Conservation (phyloP, 768 basidiomycete species). For the Russula lepida region DNA sequence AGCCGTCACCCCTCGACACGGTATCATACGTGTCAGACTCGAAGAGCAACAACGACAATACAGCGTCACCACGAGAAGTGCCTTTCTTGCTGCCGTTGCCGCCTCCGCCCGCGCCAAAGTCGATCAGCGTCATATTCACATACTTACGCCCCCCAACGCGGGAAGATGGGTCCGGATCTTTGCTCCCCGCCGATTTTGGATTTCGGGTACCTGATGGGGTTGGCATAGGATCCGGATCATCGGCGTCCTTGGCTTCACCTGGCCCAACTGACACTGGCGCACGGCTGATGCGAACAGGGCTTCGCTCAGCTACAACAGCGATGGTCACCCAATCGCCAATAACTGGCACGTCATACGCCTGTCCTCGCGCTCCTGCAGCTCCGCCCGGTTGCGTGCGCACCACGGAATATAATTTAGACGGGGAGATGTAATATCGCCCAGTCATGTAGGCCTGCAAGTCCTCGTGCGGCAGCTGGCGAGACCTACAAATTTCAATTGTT, state of each 20-base stretch:
- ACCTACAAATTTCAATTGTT: slow-evolving; percentile 34
- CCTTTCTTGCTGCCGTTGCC: slow-evolving; percentile 48
- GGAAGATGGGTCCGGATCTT: slow-evolving; percentile 27
- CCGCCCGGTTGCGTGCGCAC: slow-evolving; percentile 70
- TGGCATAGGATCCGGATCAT: slow-evolving; percentile 14
- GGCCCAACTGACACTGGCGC: slow-evolving; percentile 50
- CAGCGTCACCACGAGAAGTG: slow-evolving; percentile 71
- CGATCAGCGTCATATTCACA: slow-evolving; percentile 76
- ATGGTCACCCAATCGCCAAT: slow-evolving; percentile 93
- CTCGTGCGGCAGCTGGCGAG: slow-evolving; percentile 64
- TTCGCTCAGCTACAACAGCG: slow-evolving; percentile 88
- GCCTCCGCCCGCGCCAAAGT: slow-evolving; percentile 65
- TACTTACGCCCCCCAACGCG: slow-evolving; percentile 61
- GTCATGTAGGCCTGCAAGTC: slow-evolving; percentile 72
- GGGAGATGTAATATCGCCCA: slow-evolving; percentile 81
- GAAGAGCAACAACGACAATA: slow-evolving; percentile 77
- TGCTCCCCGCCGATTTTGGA: slow-evolving; percentile 15
- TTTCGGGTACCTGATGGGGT: not conserved
- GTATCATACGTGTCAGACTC: slow-evolving; percentile 71
- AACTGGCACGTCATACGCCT: slow-evolving; percentile 86
- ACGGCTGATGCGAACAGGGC: slow-evolving; percentile 63
- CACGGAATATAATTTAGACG: slow-evolving; percentile 82
- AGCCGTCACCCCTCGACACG: slow-evolving; percentile 42
- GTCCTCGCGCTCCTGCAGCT: slow-evolving; percentile 22
- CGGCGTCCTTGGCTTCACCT: slow-evolving; percentile 34